Conservation (phyloP, 2,329 filamentous ascomycete species). For the Chalara sp. region DNA sequence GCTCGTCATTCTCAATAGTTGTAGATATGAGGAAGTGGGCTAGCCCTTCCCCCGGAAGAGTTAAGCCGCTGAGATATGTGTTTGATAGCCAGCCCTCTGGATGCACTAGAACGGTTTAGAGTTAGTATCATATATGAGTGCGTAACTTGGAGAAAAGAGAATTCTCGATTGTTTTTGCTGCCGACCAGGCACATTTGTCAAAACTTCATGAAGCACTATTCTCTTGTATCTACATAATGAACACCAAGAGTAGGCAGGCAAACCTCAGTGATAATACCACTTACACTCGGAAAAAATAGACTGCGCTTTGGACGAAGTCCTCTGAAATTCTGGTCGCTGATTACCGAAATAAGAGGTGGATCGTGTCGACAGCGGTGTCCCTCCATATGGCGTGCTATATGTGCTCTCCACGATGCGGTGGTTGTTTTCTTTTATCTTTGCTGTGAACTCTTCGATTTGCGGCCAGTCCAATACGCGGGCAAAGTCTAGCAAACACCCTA, state of each 20-base stretch:
- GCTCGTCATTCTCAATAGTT: constrained; percentile 56
- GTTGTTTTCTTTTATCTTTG: constrained; percentile 25
- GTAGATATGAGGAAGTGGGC: constrained; percentile 61
- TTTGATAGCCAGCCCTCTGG: constrained; percentile 60
- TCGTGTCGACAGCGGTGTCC: constrained; percentile 23
- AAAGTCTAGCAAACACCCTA: constrained; percentile 31
- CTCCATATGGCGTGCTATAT: constrained; percentile 16
- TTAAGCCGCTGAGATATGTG: constrained; percentile 58
- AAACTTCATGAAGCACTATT: too few species aligned
- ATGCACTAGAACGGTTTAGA: constrained; percentile 35
- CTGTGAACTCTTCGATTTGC: constrained; percentile 37
- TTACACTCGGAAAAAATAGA: constrained; percentile 39
- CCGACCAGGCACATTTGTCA: too few species aligned
- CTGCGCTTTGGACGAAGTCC: constrained; percentile 16
- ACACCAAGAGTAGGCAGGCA: too few species aligned
- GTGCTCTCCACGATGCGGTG: constrained; percentile 20
- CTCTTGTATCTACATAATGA: too few species aligned
- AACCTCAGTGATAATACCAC: too few species aligned
- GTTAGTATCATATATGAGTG: too few species aligned
- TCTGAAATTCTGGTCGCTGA: constrained; percentile 16
- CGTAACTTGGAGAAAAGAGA: too few species aligned
- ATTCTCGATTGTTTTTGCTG: too few species aligned
- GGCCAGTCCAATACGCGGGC: constrained; percentile 58
- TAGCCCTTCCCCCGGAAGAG: constrained; percentile 57
- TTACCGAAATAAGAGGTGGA: constrained; percentile 26